Evolutionary conservation across 148 eudicot species (phyloP), one percentile per base, ranked within the genome.

Genomic region (Camellia lanceoleosa): DNA sequence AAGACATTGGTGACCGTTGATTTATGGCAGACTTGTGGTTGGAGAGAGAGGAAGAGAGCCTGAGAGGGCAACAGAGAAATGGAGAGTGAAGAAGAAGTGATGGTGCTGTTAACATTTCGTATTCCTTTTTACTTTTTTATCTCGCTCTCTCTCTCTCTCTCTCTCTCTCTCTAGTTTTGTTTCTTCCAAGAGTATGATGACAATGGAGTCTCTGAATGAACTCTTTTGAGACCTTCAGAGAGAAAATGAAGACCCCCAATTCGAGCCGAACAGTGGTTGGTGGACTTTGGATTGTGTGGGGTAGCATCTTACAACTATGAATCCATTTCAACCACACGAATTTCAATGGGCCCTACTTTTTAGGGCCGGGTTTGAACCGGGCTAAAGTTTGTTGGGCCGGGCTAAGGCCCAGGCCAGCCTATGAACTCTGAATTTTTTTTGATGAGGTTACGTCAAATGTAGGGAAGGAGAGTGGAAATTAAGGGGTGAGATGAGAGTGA

Each of bases 31-130:
- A 64, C 72, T 82, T 88, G 62, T 73, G 74, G 16, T 47, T n/a
- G 67, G 87, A 79, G 14, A 72, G 46, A 55, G 85, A 81, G 43
- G 84, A 87, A 63, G 91, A 87, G 23, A 88, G 83, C 56, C 87
- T 87, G 3, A 79, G 78, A 69, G 90, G 83, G 77, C 80, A 85
- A 73, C 75, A 59, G 11, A 91, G 70, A 73, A 91, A 91, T 65
- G 92, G 84, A 76, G 96, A 83, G 49, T 89, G 87, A 52, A 89
- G 81, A 5, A 83, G 79, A 80, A 85, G 64, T 7, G 89, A 79
- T 54, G 87, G 80, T 23, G 88, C 78, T 30, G 67, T 66, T 66
- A 80, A 83, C 89, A 87, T 89, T 83, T 49, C 44, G 46, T 77
- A 3, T 58, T 67, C 60, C 20, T 74, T 49, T 10, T 3, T 47